Evolutionary conservation across 1,284 basidiomycete genomes (phyloP), one percentile per base, ranked within the genome.

Genomic region (Cutaneotrichosporon dermatis): DNA sequence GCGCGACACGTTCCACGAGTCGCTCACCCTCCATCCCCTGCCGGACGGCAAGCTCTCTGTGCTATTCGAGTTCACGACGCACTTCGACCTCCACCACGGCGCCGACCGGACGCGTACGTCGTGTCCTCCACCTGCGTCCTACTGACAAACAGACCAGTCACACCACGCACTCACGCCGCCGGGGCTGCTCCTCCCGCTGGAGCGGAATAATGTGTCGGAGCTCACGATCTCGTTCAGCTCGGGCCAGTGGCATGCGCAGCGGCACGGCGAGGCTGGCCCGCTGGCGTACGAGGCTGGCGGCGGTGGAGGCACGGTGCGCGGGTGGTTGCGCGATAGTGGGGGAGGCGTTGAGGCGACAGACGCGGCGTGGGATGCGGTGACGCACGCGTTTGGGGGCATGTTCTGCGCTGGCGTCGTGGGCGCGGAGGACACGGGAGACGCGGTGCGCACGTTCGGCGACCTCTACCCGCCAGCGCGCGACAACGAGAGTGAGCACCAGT

Each of bases 131-230:
- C 25, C 25, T n/a, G 25, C 25, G 25, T 25, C 25, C 12, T n/a
- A 46, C 55, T 57, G 51, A 61, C 56, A 11, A 4, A 6, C 8
- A 73, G 71, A 61, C 86, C 87, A 85, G 54, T 89, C 90, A 71
- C 90, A 93, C 70, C 90, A 92, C 69, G 84, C 84, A 1, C 76
- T 96, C 9, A 90, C 96, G 55, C 92, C 94, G 0, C 84, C 95
- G 7, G 82, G 87, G 0, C 81, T 97, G 13, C 87, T 93, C 3
- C 89, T 96, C 72, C 87, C 96, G 15, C 80, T 96, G 33, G 85
- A 88, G 59, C 85, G 89, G 72, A 89, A 91, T 72, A 85, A 87
- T 1, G 86, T 94, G 25, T 86, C 89, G 0, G 91, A 95, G 67
- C 82, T 97, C 12, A 89, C 93, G 66, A 83, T 98, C 1, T 86